Conservation (phyloP, 1,284 basidiomycete genomes). For the Sutorius eximius region DNA sequence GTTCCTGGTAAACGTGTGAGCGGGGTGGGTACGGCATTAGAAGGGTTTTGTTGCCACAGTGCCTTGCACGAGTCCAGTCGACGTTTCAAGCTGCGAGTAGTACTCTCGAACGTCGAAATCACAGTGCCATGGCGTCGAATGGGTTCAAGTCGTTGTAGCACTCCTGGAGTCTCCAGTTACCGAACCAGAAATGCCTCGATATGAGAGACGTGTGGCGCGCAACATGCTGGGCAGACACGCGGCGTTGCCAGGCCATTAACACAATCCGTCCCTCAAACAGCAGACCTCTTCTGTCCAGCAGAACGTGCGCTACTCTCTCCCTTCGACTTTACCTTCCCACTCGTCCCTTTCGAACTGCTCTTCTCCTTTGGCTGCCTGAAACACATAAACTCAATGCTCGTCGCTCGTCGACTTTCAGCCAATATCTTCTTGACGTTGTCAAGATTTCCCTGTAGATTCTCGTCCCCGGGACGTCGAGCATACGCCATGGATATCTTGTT, state of each 20-base stretch:
- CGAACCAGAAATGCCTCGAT: not conserved
- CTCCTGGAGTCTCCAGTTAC: not conserved
- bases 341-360: conserved; percentile 13
- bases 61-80: not conserved
- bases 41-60: not conserved
- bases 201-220: not conserved
- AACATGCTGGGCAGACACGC: not conserved
- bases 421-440: conserved; percentile 91
- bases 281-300: conserved; percentile 23
- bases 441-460: conserved; percentile 83
- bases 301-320: conserved; percentile 23
- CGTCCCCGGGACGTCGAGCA: conserved; percentile 73
- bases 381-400: conserved; percentile 94
- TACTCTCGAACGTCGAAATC: not conserved
- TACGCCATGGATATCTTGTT: conserved; percentile 94
- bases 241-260: not conserved
- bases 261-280: not conserved
- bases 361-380: conserved; percentile 67
- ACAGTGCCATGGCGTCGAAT: too few species aligned
- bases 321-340: conserved; percentile 20
- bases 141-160: too few species aligned
- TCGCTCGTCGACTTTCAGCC: conserved; percentile 83
- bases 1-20: conserved; percentile 10
- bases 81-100: not conserved
- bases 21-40: not conserved